Evolutionary conservation across 164 flowering plant species (phyloP).

Genomic region (Umbilicus rupestris): DNA sequence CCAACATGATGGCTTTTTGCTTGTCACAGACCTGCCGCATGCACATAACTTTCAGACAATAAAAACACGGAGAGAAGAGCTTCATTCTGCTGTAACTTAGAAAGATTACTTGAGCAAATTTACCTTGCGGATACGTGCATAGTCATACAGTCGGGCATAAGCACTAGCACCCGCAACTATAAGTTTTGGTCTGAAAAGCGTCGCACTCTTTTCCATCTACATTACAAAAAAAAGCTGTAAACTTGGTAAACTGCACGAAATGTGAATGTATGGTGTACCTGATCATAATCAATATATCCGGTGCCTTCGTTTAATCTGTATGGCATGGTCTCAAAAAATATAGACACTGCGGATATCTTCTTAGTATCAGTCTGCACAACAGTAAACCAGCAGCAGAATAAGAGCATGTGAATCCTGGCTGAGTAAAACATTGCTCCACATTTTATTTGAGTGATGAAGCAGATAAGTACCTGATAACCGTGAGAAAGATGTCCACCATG

Average conservation of each 20-base stretch:
- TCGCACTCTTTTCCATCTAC: conserved; percentile 91
- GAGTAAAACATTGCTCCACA: too few relatives aligned
- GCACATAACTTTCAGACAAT: too few relatives aligned
- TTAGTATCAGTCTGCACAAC: conserved; percentile 69
- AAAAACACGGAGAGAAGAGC: too few relatives aligned
- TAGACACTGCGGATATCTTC: conserved; percentile 75
- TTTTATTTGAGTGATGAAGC: too few relatives aligned
- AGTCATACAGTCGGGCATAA: conserved; percentile 91
- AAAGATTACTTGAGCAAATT: conserved; percentile 8
- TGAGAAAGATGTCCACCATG: conserved; percentile 96
- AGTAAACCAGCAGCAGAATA: too few relatives aligned
- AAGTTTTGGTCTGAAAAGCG: conserved; percentile 82
- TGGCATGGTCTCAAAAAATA: conserved; percentile 83
- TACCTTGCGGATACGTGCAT: conserved; percentile 90
- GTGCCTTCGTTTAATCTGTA: conserved; percentile 74
- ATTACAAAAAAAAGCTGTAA: not conserved
- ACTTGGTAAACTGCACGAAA: not conserved
- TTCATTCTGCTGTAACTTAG: too few relatives aligned
- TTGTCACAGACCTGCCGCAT: conserved; percentile 72
- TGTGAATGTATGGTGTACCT: conserved; percentile 26
- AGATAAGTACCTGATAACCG: conserved; percentile 63
- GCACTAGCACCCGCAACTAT: conserved; percentile 99
- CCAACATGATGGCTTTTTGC: conserved; percentile 87
- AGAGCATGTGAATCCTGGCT: too few relatives aligned
- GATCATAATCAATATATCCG: conserved; percentile 67